Evolutionary conservation across 2,329 filamentous ascomycete genomes (phyloP), one percentile per base, ranked within the genome.

Genomic region (Fusarium sarcochroum): DNA sequence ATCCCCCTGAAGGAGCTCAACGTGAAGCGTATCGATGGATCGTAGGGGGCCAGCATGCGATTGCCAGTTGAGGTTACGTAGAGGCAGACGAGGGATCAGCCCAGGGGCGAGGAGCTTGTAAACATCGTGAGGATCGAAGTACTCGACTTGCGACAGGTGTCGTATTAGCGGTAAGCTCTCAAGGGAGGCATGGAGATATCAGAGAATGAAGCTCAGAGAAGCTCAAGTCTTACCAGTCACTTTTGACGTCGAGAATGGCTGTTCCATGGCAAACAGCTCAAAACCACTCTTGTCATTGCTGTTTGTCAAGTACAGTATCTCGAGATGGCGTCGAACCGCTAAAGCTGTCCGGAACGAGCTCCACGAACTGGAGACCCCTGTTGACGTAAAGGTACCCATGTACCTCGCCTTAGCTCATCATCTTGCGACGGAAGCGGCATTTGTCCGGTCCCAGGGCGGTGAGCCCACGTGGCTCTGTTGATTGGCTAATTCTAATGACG

Each of bases 11-110:
- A 94, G 84, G 61, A 98, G 89, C 65, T 97, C 94, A 74, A 98
- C 89, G 76, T 98, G 93, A 40, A 99, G 88, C 14, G 93, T 94
- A 75, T 94, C 91, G 78, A 99, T 99, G 15, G 96, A 98, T 70
- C 96, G 91, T 35, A 98, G 83, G 4, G 96, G 96, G 1, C 96
- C 91, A 27, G 91, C 91, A 64, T 97, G 93, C 15, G 96, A 97
- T 79, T 98, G 97, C 96, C 96, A 99, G 76, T 98, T 93, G 45
- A 99, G 89, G 75, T 98, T 97, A 68, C 90, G 91, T 37, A 99
- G 85, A 34, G 96, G 96, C 1, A 98, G 86, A 55, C 93, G 91
- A 41, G 91, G 85, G 40, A 92, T 85, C 59, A 99, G 85, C 59
- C 94, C 90, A 4, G 93, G 89, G 13, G 91, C 90, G 42, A 98